These are phyloP conservation scores for Ilyonectria destructans DNA, from an alignment of 2,329 filamentous ascomycete species.

Conservation along the genomic window DNA sequence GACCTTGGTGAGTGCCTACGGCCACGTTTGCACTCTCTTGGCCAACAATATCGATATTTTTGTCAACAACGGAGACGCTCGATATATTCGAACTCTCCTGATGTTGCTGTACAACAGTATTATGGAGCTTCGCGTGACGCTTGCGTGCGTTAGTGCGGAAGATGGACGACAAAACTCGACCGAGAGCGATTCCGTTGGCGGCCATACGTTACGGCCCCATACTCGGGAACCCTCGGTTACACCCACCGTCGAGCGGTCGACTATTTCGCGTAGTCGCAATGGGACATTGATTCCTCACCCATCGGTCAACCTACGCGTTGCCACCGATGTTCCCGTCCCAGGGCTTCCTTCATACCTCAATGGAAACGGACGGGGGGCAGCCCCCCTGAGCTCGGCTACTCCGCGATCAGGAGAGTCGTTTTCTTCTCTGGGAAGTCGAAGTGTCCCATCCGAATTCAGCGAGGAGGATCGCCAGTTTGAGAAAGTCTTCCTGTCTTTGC, in stretches of 20 bases:
- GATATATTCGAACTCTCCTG: conserved; percentile 77
- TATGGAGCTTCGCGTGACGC: conserved; percentile 75
- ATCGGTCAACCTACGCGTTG: conserved; percentile 69
- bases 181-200: conserved; percentile 46
- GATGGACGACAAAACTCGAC: conserved; percentile 41
- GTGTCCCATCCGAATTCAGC: conserved; percentile 73
- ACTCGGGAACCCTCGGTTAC: conserved; percentile 69
- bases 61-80: conserved; percentile 76
- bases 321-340: conserved; percentile 67
- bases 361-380: conserved; percentile 63
- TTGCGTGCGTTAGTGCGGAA: conserved; percentile 55
- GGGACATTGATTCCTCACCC: conserved; percentile 65
- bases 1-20: conserved; percentile 76
- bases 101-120: conserved; percentile 78
- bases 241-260: conserved; percentile 66
- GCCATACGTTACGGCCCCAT: conserved; percentile 67
- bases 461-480: conserved; percentile 90
- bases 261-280: conserved; percentile 52
- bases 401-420: conserved; percentile 90
- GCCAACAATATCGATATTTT: conserved; percentile 76
- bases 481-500: conserved; percentile 83
- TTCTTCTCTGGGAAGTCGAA: conserved; percentile 65
- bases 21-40: conserved; percentile 75
- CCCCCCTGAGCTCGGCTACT: conserved; percentile 74
- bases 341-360: conserved; percentile 64